Base-by-base conservation (phyloP, 2,329 filamentous ascomycete species). In the Fusarium torreyae region DNA sequence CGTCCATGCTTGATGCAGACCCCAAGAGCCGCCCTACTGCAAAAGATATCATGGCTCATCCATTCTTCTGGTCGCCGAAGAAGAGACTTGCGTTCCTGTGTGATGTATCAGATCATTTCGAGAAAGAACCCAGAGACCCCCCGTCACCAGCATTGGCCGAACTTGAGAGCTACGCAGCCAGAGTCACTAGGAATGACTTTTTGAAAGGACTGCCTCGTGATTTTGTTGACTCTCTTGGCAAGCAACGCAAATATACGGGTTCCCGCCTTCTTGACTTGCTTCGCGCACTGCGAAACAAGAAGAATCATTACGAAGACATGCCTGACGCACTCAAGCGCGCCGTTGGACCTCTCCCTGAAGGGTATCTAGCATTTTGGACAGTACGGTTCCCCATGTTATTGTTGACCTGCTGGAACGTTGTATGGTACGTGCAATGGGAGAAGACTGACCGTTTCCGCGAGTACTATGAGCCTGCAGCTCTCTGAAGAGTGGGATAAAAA, bases 271-370 rank as follows among this genome's bases (percentile, higher is more conserved):
- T 99, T 56, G 96, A 99, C 80, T 85, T 99, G 22, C 82, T 99
- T 20, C 88, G 96, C 3, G 96, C 95, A 2, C 83, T 99, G 57
- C 87, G 96, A 24, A 99, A 99, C 81, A 99, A 99, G 87, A 93
- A 92, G 74, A 97, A 98, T 69, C 96, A 99, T 77, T 99, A 98
- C 78, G 94, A 97, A 76, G 96, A 99, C 78, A 95, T 99, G 93
- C 87, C 92, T 8, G 92, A 94, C 15, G 82, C 89, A 49, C 87
- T 97, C 67, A 95, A 87, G 74, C 83, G 83, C 64, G 78, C 80
- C 31, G 92, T 97, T 1, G 94, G 94, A 0, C 81, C 89, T 10
- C 77, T 95, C 62, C 92, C 94, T 0, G 90, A 94, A 15, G 93
- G 93, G 0, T 98, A 97, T 76, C 82, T 97, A 44, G 85, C 85